Conservation (phyloP, 2,329 filamentous ascomycete genomes). For the Mariannaea sp. region DNA sequence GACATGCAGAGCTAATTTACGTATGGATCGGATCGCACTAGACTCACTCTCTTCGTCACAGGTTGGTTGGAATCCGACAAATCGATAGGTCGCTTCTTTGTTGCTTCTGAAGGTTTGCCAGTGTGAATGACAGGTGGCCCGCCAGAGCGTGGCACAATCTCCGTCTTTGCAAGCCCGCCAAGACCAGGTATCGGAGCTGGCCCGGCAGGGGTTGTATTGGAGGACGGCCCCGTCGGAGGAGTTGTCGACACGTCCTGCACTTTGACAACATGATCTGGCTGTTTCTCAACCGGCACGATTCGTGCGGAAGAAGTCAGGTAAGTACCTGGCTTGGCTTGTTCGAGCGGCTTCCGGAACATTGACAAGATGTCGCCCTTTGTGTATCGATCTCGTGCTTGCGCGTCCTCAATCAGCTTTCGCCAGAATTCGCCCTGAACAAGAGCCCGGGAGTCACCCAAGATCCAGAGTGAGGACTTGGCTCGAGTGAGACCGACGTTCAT, state of each 20-base stretch:
- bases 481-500: constrained; percentile 99
- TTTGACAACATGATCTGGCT: constrained; percentile 22
- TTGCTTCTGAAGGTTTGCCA: constrained; percentile 27
- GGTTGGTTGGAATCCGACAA: constrained; percentile 40
- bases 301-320: constrained; percentile 22
- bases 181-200: constrained; percentile 27
- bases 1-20: constrained; percentile 12
- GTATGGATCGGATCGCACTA: background rate
- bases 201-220: constrained; percentile 4
- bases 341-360: constrained; percentile 53
- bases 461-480: constrained; percentile 96
- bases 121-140: constrained; percentile 49
- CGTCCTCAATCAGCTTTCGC: constrained; percentile 83
- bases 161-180: constrained; percentile 17
- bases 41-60: constrained; percentile 49
- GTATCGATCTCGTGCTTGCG: constrained; percentile 74
- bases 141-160: constrained; percentile 33
- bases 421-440: constrained; percentile 89
- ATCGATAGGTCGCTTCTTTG: constrained; percentile 53
- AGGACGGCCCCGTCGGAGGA: constrained; percentile 20
- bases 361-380: constrained; percentile 66
- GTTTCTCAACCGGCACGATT: constrained; percentile 1
- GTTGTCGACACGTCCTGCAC: constrained; percentile 30
- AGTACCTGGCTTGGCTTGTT: constrained; percentile 40
- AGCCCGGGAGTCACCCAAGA: constrained; percentile 88